Evolutionary conservation across 1,284 basidiomycete species (phyloP).

Genomic region (Marasmius oreades): DNA sequence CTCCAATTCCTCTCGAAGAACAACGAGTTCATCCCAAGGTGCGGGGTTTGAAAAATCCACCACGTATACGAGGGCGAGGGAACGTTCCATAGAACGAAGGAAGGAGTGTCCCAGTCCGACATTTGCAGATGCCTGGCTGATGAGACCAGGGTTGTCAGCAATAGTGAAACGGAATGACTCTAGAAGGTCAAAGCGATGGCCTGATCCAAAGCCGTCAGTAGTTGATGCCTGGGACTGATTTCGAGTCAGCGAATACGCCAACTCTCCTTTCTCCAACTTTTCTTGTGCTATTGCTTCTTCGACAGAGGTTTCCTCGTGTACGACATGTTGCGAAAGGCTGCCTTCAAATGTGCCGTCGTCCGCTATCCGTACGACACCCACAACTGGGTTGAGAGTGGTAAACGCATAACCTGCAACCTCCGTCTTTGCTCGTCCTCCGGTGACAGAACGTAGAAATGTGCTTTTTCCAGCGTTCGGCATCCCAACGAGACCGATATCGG

Average conservation of each 20-base stretch:
- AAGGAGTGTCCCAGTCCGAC: slow-evolving; percentile 94
- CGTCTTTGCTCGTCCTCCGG: slow-evolving; percentile 78
- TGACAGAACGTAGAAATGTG: slow-evolving; percentile 87
- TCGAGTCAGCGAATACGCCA: slow-evolving; percentile 44
- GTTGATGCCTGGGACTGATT: slow-evolving; percentile 37
- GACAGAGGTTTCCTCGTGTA: slow-evolving; percentile 70
- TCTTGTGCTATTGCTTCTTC: slow-evolving; percentile 51
- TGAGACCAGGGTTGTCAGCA: slow-evolving; percentile 96
- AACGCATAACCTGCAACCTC: slow-evolving; percentile 92
- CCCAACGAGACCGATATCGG: slow-evolving; percentile 94
- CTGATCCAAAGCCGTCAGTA: slow-evolving; percentile 25
- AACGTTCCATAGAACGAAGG: slow-evolving; percentile 90
- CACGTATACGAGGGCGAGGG: slow-evolving; percentile 87
- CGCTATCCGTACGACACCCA: slow-evolving; percentile 88
- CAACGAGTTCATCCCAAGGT: slow-evolving; percentile 74
- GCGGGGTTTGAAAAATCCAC: slow-evolving; percentile 77
- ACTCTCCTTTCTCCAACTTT: slow-evolving; percentile 48
- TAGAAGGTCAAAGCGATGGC: slow-evolving; percentile 48
- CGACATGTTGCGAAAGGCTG: slow-evolving; percentile 41
- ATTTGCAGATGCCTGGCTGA: slow-evolving; percentile 81
- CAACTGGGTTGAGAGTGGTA: slow-evolving; percentile 92
- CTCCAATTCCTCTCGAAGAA: slow-evolving; percentile 80
- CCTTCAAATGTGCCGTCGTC: slow-evolving; percentile 79
- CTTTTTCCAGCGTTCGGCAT: slow-evolving; percentile 93
- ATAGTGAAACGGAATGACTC: slow-evolving; percentile 89